Percentiles rank a stretch among this genome's conserved stretches.
Evolutionary conservation across 208 protist species (phyloP).

Genomic region (Leishmania gerbilli): DNA sequence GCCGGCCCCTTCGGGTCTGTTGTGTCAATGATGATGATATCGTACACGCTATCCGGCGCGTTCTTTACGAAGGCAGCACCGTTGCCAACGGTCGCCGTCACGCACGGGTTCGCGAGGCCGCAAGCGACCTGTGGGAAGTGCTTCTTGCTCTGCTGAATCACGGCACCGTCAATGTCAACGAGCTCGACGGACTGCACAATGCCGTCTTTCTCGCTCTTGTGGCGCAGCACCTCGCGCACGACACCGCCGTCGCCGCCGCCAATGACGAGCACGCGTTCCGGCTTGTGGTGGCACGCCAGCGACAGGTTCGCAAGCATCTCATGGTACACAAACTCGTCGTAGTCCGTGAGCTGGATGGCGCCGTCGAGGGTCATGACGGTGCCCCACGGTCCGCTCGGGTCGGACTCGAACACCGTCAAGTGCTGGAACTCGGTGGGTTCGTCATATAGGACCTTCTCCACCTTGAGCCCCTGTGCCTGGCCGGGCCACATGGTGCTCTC

Average conservation of each 20-base stretch:
- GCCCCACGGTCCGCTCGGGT: slow-evolving; percentile 91
- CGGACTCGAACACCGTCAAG: slow-evolving; percentile 86
- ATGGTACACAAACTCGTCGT: slow-evolving; percentile 98
- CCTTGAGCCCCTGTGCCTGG: slow-evolving; percentile 85
- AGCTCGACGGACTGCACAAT: slow-evolving; percentile 92
- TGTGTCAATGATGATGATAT: slow-evolving; percentile 96
- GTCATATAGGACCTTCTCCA: slow-evolving; percentile 90
- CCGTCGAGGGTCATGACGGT: slow-evolving; percentile 97
- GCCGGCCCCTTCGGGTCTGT: slow-evolving; percentile 94
- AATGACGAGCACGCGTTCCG: slow-evolving; percentile 95
- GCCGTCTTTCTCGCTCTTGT: slow-evolving; percentile 53
- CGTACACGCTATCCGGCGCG: slow-evolving; percentile 80
- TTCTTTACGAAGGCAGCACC: slow-evolving; percentile 84
- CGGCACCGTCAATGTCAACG: slow-evolving; percentile 97
- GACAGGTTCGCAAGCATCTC: slow-evolving; percentile 98
- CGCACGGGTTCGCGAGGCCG: slow-evolving; percentile 70
- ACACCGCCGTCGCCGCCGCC: slow-evolving; percentile 98
- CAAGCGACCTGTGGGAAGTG: slow-evolving; percentile 87
- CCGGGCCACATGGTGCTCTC: slow-evolving; percentile 89
- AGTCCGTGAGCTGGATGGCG: slow-evolving; percentile 96
- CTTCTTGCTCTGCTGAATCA: slow-evolving; percentile 85
- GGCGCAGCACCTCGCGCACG: slow-evolving; percentile 95
- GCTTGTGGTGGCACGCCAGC: slow-evolving; percentile 89
- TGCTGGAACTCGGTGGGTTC: slow-evolving; percentile 84
- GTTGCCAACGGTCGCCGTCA: slow-evolving; percentile 82